Percentiles rank a stretch among this genome's conserved stretches.
Conservation (phyloP, 2,329 filamentous ascomycete species). For the Trichophaea hybrida region DNA sequence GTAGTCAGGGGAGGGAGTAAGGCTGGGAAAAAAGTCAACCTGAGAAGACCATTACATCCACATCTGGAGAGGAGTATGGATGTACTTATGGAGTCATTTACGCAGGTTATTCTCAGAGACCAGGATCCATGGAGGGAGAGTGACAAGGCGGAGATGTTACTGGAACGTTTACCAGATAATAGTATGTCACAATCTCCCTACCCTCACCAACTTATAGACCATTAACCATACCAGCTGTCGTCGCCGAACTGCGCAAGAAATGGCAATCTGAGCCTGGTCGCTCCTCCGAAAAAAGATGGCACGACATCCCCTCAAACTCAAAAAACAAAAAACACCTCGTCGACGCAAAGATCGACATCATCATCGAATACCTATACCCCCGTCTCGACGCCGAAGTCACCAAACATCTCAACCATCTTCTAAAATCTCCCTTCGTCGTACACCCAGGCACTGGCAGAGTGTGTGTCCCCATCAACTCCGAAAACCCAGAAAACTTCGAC, state of each 20-base stretch:
- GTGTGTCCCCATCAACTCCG: constrained; percentile 82
- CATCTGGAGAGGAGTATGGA: constrained; percentile 77
- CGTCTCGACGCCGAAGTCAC: constrained; percentile 92
- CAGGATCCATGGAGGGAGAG: constrained; percentile 72
- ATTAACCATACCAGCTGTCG: constrained; percentile 37
- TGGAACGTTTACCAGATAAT: constrained; percentile 72
- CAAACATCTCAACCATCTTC: constrained; percentile 94
- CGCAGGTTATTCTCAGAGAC: constrained; percentile 60
- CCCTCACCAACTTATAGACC: neutral
- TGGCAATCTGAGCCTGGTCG: constrained; percentile 76
- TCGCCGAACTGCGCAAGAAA: constrained; percentile 68
- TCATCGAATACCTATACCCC: constrained; percentile 95
- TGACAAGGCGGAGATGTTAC: constrained; percentile 60
- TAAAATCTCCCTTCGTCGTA: constrained; percentile 92
- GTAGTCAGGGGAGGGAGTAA: constrained; percentile 76
- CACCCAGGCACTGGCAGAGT: constrained; percentile 77
- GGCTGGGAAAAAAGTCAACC: constrained; percentile 72
- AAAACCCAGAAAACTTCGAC: constrained; percentile 64
- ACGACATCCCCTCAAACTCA: constrained; percentile 73
- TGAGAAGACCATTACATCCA: constrained; percentile 74
- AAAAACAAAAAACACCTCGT: constrained; percentile 59
- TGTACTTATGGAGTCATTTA: constrained; percentile 71
- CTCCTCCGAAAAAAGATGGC: constrained; percentile 70
- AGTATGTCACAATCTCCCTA: constrained; percentile 20
- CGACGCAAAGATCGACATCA: constrained; percentile 88